Percentiles rank a stretch among this genome's conserved stretches.
These are phyloP conservation scores for Bruguiera sexangula DNA, from an alignment of 345 rosid genomes.

Conservation along the genomic window DNA sequence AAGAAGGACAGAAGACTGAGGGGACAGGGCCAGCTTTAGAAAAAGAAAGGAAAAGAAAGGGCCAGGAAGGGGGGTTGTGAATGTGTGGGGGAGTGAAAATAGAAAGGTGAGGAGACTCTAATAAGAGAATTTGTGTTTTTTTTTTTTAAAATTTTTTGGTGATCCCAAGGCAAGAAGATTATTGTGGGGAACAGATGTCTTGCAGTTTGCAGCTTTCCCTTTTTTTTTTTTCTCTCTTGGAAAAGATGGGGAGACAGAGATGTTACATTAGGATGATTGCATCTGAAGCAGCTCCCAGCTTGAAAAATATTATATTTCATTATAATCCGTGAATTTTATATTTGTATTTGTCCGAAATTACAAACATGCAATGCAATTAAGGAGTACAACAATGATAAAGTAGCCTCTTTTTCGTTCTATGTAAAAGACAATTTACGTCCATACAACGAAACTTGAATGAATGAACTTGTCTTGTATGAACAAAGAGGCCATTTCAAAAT, in stretches of 20 bases:
- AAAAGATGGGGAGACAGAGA: background rate
- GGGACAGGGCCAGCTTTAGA: conserved; percentile 30
- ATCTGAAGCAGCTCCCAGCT: background rate
- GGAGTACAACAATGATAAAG: no score
- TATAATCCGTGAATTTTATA: no score
- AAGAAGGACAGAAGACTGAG: background rate
- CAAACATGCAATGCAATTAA: no score
- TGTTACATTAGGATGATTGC: background rate
- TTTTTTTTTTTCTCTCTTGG: conserved; percentile 8
- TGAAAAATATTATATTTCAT: no score
- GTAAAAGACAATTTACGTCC: no score
- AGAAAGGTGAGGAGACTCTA: conserved; percentile 18
- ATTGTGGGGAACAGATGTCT: conserved; percentile 2
- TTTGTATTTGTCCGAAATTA: no score
- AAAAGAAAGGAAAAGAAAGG: conserved; percentile 14
- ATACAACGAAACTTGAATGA: no score
- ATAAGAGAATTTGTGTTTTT: background rate
- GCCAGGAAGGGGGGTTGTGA: background rate
- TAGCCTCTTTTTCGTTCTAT: no score
- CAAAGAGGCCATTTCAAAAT: no score
- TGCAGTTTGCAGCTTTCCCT: conserved; percentile 24
- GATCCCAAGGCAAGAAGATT: conserved; percentile 42
- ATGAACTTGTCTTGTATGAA: no score
- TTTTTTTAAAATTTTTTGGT: conserved; percentile 15
- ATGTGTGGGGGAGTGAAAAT: conserved; percentile 11